phyloP scores from a whole-genome alignment of 2,329 filamentous ascomycete species.

The Juglanconis sp. region DNA sequence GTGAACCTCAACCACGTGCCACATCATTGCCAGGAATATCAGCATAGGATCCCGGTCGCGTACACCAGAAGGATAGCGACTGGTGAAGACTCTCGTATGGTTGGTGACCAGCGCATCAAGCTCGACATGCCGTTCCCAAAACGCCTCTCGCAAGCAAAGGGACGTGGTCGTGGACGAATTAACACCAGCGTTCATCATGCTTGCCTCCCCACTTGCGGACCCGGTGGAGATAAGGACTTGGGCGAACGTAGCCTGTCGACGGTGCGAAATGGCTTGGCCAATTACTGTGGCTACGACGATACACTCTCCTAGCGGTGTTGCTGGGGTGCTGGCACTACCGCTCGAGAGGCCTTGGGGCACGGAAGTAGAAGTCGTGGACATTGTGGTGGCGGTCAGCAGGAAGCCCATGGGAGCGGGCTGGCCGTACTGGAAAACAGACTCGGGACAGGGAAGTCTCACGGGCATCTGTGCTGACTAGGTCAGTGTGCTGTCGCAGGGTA shows the following conservation, averaged over 20 bases:
- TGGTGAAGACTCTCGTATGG: constrained; percentile 13
- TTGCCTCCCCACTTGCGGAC: constrained; percentile 20
- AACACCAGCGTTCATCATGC: constrained; percentile 22
- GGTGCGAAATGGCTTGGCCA: neutral
- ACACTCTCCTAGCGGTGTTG: neutral
- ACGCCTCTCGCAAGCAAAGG: constrained; percentile 16
- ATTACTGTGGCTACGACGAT: neutral
- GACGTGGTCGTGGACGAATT: constrained; percentile 18
- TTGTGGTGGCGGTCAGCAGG: constrained; percentile 18
- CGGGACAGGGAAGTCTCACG: constrained; percentile 24
- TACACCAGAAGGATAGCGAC: constrained; percentile 17
- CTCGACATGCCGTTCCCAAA: constrained; percentile 26
- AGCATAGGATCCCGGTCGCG: constrained; percentile 24
- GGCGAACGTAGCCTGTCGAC: constrained; percentile 2
- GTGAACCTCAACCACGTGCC: neutral
- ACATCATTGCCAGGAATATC: constrained; percentile 24
- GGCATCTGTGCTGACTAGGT: constrained; percentile 19
- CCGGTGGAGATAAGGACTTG: constrained; percentile 20
- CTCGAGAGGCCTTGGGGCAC: neutral
- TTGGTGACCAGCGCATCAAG: constrained; percentile 21
- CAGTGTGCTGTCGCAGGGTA: neutral
- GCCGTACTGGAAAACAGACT: constrained; percentile 25
- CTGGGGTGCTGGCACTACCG: too few species aligned
- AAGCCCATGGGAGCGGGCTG: constrained; percentile 22
- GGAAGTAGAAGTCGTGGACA: neutral